Evolutionary conservation across 2,329 filamentous ascomycete genomes (phyloP).

Genomic region (Cladophialophora carrionii): DNA sequence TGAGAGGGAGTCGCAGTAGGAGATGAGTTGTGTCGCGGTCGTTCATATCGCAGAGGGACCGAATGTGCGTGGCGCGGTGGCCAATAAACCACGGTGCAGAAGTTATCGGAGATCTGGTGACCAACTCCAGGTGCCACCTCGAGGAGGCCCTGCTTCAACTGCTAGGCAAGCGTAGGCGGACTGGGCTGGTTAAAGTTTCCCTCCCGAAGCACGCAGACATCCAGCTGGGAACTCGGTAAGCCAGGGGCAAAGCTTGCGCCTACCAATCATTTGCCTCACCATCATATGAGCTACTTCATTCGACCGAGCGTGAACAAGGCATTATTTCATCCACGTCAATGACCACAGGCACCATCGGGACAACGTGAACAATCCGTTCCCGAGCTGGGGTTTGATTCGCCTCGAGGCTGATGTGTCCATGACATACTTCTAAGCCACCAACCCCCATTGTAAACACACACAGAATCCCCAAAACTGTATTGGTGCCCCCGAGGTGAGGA

Average conservation of each 20-base stretch:
- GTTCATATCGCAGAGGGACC: neutral
- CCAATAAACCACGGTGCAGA: neutral
- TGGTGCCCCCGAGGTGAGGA: neutral
- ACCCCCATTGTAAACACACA: neutral
- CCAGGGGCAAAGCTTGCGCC: slow-evolving; percentile 2
- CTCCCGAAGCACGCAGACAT: neutral
- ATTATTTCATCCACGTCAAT: neutral
- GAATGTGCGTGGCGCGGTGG: neutral
- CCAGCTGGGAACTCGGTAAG: neutral
- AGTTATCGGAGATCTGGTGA: neutral
- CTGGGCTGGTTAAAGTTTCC: neutral
- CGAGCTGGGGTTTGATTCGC: neutral
- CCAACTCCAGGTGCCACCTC: neutral
- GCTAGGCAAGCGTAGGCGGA: neutral
- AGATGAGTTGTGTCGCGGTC: neutral
- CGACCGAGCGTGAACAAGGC: slow-evolving; percentile 12
- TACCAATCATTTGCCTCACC: slow-evolving; percentile 19
- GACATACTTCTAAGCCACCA: neutral
- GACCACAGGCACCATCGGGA: neutral
- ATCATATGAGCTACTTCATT: slow-evolving; percentile 12
- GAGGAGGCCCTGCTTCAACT: neutral
- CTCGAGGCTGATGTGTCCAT: neutral
- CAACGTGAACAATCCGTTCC: neutral
- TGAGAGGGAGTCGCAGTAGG: slow-evolving; percentile 1
- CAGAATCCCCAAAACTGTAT: neutral